Percentiles rank a stretch among this genome's conserved stretches.
Conservation (phyloP, 2,329 filamentous ascomycete genomes). For the Diaporthe citriasiana region DNA sequence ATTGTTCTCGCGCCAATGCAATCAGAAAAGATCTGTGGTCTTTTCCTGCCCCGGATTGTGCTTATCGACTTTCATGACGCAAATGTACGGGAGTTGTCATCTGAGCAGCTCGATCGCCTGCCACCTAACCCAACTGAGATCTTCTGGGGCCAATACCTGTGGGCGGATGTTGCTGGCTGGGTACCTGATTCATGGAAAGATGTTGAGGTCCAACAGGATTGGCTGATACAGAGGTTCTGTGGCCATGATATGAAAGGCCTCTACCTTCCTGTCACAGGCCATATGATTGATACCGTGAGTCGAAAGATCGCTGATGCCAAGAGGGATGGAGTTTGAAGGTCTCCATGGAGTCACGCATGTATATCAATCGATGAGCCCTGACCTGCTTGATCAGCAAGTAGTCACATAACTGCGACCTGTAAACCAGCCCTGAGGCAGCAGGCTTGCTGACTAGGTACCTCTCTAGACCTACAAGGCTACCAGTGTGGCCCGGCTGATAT, state of each 20-base stretch:
- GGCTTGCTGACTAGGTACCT: no score
- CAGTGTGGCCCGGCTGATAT: no score
- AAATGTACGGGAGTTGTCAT: not conserved
- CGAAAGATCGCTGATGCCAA: not conserved
- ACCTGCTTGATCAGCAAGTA: not conserved
- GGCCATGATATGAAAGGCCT: not conserved
- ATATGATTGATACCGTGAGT: not conserved
- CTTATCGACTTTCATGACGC: not conserved
- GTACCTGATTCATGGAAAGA: not conserved
- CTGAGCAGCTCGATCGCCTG: not conserved
- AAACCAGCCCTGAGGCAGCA: not conserved
- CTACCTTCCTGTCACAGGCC: not conserved
- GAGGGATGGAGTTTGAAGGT: not conserved
- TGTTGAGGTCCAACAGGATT: not conserved
- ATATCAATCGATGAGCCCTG: not conserved
- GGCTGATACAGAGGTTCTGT: constrained; percentile 1
- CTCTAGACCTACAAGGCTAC: no score
- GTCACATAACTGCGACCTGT: not conserved
- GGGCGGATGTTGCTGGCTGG: not conserved
- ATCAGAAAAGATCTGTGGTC: not conserved
- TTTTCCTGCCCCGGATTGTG: not conserved
- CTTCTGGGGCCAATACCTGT: not conserved
- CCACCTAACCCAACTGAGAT: not conserved
- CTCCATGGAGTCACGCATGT: not conserved
- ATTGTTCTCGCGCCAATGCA: not conserved